phyloP scores from a whole-genome alignment of 2,329 filamentous ascomycete species.

The Pseudopyricularia javanii region DNA sequence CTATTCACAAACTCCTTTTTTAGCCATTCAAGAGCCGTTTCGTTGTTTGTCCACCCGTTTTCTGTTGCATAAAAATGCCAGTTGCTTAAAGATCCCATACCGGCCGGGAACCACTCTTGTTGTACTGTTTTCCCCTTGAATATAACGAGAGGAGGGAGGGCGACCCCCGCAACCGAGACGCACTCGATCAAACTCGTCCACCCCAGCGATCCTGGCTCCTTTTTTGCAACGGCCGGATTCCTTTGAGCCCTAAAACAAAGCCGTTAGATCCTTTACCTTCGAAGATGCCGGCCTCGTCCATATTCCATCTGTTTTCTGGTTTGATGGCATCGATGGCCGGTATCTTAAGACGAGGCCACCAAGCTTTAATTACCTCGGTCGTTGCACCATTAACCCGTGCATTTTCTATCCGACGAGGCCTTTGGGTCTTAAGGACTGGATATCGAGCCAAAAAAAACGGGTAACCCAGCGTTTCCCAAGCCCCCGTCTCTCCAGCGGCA shows the following conservation, averaged over 20 bases:
- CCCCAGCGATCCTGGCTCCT: too few relatives aligned
- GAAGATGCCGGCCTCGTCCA: not conserved
- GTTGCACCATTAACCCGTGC: not conserved
- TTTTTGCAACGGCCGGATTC: too few relatives aligned
- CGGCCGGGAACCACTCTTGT: not conserved
- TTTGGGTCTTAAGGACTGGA: not conserved
- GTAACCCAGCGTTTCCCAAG: conserved; percentile 2
- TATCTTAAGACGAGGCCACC: not conserved
- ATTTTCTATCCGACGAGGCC: not conserved
- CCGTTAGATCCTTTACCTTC: not conserved
- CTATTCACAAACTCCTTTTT: not conserved
- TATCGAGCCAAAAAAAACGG: conserved; percentile 1
- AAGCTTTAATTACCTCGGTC: not conserved
- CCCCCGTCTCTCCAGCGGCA: not conserved
- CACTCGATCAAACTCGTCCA: too few relatives aligned
- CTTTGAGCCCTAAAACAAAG: not conserved
- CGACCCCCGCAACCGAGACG: too few relatives aligned
- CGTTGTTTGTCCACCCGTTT: too few relatives aligned
- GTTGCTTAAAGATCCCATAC: not conserved
- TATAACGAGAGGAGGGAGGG: too few relatives aligned
- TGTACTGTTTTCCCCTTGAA: not conserved
- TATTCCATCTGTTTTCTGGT: not conserved
- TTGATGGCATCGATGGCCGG: not conserved
- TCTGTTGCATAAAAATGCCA: too few relatives aligned
- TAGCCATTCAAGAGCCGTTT: not conserved